phyloP scores from a whole-genome alignment of 257 asterid species.

The Solanum boliviense region DNA sequence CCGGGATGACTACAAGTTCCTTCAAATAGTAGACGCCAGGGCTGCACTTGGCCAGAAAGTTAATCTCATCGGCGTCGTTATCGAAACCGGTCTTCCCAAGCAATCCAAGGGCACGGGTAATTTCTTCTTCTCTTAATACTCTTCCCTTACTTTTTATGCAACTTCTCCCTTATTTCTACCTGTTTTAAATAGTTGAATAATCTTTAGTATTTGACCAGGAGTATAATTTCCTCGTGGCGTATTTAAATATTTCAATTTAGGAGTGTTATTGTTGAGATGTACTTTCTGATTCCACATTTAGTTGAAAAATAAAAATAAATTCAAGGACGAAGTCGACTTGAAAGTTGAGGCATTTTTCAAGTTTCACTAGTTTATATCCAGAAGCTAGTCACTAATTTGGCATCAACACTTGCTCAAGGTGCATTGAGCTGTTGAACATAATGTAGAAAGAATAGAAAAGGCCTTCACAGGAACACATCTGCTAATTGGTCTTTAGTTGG shows the following conservation, averaged over 20 bases:
- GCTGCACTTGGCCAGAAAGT: constrained; percentile 46
- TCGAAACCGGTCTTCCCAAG: constrained; percentile 40
- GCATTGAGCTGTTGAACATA: not conserved
- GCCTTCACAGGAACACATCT: not conserved
- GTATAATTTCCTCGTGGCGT: not conserved
- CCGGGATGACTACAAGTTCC: constrained; percentile 37
- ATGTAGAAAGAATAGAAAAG: not conserved
- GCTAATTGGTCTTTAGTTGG: not conserved
- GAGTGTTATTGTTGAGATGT: not conserved
- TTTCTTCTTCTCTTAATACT: not conserved
- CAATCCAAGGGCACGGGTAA: constrained; percentile 60
- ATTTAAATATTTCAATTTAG: not conserved
- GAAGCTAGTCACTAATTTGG: not conserved
- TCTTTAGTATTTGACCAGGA: not conserved
- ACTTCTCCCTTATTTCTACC: not conserved
- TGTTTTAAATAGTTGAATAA: not conserved
- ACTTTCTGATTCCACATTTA: not conserved
- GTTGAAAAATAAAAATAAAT: not conserved
- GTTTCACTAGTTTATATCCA: not conserved
- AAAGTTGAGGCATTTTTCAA: not conserved
- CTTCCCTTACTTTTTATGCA: not conserved
- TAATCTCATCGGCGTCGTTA: constrained; percentile 52
- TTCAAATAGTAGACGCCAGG: constrained; percentile 42
- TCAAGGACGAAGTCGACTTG: not conserved
- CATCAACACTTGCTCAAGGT: not conserved